Evolutionary conservation across 495 filamentous ascomycete species (phyloP), one percentile per base, ranked within the genome.

Genomic region (Letharia columbiana): DNA sequence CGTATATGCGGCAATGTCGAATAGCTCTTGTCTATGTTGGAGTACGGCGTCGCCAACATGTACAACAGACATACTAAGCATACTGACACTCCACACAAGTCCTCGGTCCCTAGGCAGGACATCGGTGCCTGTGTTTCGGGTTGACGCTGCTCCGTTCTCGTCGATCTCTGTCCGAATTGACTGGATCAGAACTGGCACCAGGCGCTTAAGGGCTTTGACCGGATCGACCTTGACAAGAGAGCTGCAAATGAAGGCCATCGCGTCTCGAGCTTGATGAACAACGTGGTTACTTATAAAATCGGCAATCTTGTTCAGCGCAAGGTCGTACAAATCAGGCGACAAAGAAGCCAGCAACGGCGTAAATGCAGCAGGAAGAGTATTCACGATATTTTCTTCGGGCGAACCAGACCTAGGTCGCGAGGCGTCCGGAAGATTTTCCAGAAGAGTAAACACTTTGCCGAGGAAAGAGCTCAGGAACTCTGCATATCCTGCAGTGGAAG

Each of bases 171-270:
- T 95, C 59, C 92, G 89, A 68, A 99, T 99, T 42, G 90, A 91
- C 72, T 88, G 84, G 50, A 92, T 87, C 65, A 99, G 79, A 76
- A 96, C 88, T 0, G 94, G 94, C 39, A 98, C 83, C 64, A 99
- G 87, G 31, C 89, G 84, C 72, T 91, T 94, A 45, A 99, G 81
- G 5, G 92, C 89, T 78, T 96, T 96, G 71, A 91, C 87, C 0
- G 94, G 94, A 69, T 93, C 90, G 69, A 93, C 88, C 76, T 98
- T 98, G 83, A 92, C 95, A 28, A 98, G 79, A 1, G 89, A 88
- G 73, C 96, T 98, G 82, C 91, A 96, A 52, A 97, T 96, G 80
- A 96, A 99, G 3, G 94, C 94, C 91, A 98, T 96, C 23, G 95
- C 94, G 80, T 99, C 94, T 67, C 94, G 82, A 49, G 94, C 93